Evolutionary conservation across 495 filamentous ascomycete species (phyloP).

Genomic region (Neurospora sp.): DNA sequence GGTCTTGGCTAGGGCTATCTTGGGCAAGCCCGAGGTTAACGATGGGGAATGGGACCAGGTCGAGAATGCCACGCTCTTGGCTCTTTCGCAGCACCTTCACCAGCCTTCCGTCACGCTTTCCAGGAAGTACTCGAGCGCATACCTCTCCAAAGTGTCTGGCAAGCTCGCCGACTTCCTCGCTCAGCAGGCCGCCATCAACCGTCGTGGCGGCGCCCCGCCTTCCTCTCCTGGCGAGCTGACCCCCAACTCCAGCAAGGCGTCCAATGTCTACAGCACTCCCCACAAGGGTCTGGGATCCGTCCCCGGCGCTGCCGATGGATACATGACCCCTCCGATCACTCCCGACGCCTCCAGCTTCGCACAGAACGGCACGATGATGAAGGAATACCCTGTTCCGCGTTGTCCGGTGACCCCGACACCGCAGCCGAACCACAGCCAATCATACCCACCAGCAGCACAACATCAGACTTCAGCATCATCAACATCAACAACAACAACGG

Average conservation of each 20-base stretch:
- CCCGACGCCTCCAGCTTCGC: conserved; percentile 67
- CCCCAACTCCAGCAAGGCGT: conserved; percentile 38
- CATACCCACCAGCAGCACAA: conserved; percentile 16
- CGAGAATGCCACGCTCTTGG: conserved; percentile 71
- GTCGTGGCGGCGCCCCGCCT: conserved; percentile 45
- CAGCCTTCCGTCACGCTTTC: conserved; percentile 77
- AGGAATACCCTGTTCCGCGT: conserved; percentile 37
- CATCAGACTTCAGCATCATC: conserved; percentile 5
- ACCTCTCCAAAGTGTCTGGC: conserved; percentile 71
- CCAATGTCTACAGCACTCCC: conserved; percentile 63
- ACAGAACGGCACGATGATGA: conserved; percentile 31
- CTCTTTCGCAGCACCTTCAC: conserved; percentile 77
- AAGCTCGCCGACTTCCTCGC: conserved; percentile 79
- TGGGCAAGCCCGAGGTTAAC: conserved; percentile 65
- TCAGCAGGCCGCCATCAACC: conserved; percentile 65
- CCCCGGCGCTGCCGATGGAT: conserved; percentile 62
- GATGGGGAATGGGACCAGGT: conserved; percentile 70
- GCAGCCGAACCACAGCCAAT: conserved; percentile 15
- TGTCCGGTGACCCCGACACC: conserved; percentile 47
- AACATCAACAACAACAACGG: conserved; percentile 5
- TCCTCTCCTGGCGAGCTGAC: conserved; percentile 55
- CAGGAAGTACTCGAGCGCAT: conserved; percentile 76
- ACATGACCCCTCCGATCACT: conserved; percentile 90
- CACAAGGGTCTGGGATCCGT: conserved; percentile 63
- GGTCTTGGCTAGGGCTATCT: conserved; percentile 76